Base-by-base conservation (phyloP, 371 early-diverging fungal genomes). In the Sporodiniella umbellata region DNA sequence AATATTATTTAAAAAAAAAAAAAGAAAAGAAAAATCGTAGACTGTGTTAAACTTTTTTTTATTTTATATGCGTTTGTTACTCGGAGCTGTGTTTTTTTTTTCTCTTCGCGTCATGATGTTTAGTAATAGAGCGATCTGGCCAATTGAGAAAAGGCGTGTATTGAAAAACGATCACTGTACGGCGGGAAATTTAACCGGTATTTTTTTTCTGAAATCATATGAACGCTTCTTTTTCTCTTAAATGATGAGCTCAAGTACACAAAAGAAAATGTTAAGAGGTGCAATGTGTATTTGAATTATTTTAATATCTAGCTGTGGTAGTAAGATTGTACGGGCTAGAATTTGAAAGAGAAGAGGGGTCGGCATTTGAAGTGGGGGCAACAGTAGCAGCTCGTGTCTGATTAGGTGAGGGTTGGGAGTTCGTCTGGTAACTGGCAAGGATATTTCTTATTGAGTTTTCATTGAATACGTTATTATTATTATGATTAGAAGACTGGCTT, bases 81-180 rank as follows among this genome's bases (percentile, higher is more conserved):
- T 19, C 24, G 18, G 45, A 38, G 21, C 33, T 22, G 14, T 12
- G 25, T 33, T 38, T 31, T 45, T 28, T 33, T n/a, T 39, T 45
- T 28, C 23, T 8, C 31, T 45, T 50, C 57, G 57, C 57, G 57
- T 56, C 57, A 56, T 51, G 30, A 45, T 40, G 51, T 38, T 56
- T 56, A 56, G 30, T 56, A 56, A 56, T 40, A 39, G 4, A 7
- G 15, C 7, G 7, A 39, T 21, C 10, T 19, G 15, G 21, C 40
- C 40, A 40, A 40, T 40, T 8, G 15, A 15, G 21, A 10, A 8
- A 10, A 7, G 3, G 18, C 18, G 15, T n/a, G 15, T 10, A 8
- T 10, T 40, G 8, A 21, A 17, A 3, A 40, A 17, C 8, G 30
- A 7, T 7, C 10, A 7, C 10, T 28, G 4, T 28, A 28, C 18